A percentile compares a stretch with the other conserved stretches of the same genome.
These are phyloP conservation scores for Castanea crenata DNA, from an alignment of 306 rosid genomes.

Conservation along the genomic window DNA sequence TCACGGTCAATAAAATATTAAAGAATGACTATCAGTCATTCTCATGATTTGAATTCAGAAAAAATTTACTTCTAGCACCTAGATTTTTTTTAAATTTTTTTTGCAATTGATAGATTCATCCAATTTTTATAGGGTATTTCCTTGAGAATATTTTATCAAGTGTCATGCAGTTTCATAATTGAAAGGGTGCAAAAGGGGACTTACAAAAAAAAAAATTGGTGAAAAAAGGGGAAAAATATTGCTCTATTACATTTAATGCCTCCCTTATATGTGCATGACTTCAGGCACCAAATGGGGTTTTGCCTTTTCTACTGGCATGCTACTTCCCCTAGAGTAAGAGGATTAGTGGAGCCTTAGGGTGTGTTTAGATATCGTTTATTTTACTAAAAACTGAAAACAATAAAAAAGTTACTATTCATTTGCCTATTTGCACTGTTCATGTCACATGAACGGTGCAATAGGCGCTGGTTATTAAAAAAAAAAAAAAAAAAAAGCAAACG, in stretches of 20 bases:
- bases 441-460: too few relatives aligned
- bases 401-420: too few relatives aligned
- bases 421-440: too few relatives aligned
- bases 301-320: background rate
- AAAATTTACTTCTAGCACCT: slow-evolving; percentile 17
- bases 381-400: too few relatives aligned
- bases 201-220: too few relatives aligned
- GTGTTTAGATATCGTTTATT: too few relatives aligned
- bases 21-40: slow-evolving; percentile 23
- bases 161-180: background rate
- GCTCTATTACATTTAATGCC: background rate
- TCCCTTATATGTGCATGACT: background rate
- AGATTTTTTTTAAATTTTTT: slow-evolving; percentile 2
- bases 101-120: slow-evolving; percentile 15
- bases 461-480: too few relatives aligned
- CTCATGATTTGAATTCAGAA: slow-evolving; percentile 11
- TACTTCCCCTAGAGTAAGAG: background rate
- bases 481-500: too few relatives aligned
- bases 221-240: too few relatives aligned
- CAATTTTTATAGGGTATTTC: slow-evolving; percentile 8
- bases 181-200: background rate
- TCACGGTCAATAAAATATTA: slow-evolving; percentile 32
- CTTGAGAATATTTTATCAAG: background rate
- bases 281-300: background rate
- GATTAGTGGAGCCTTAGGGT: background rate